These are phyloP conservation scores for Trypanosoma vivax DNA, from an alignment of 208 protist genomes.

Conservation along the genomic window DNA sequence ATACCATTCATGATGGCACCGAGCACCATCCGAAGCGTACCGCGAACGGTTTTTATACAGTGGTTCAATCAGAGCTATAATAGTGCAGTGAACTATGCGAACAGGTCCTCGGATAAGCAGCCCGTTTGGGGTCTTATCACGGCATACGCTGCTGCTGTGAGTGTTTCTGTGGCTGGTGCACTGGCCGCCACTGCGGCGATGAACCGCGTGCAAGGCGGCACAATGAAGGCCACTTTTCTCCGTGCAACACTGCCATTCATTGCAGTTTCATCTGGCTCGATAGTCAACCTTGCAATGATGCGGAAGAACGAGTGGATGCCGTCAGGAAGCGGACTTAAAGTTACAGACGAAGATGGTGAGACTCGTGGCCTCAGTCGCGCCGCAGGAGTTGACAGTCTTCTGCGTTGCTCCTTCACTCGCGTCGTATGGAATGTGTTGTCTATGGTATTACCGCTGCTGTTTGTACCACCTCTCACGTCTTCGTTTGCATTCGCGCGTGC, in stretches of 20 bases:
- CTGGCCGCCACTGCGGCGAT: slow-evolving; percentile 60
- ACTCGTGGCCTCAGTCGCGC: slow-evolving; percentile 58
- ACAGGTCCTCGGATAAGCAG: slow-evolving; percentile 89
- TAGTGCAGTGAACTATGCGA: slow-evolving; percentile 92
- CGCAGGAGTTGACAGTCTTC: slow-evolving; percentile 72
- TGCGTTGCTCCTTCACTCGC: slow-evolving; percentile 74
- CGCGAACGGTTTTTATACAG: slow-evolving; percentile 83
- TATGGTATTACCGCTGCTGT: slow-evolving; percentile 85
- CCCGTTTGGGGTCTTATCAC: slow-evolving; percentile 63
- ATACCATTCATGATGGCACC: slow-evolving; percentile 87
- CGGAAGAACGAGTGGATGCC: slow-evolving; percentile 86
- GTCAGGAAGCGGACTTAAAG: slow-evolving; percentile 59
- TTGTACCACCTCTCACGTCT: slow-evolving; percentile 58
- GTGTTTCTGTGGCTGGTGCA: slow-evolving; percentile 52
- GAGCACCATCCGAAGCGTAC: slow-evolving; percentile 52
- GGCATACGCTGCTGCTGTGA: slow-evolving; percentile 75
- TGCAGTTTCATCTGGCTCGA: slow-evolving; percentile 69
- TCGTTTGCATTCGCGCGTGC: slow-evolving; percentile 21
- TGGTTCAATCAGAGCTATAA: slow-evolving; percentile 93
- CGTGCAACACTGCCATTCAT: slow-evolving; percentile 80
- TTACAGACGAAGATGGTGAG: slow-evolving; percentile 81
- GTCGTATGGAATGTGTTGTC: slow-evolving; percentile 75
- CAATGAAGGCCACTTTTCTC: slow-evolving; percentile 48
- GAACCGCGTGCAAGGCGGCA: slow-evolving; percentile 43
- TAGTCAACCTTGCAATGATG: slow-evolving; percentile 87